These are phyloP conservation scores for Neurospora sp. DNA, from an alignment of 495 filamentous ascomycete species.

Conservation along the genomic window DNA sequence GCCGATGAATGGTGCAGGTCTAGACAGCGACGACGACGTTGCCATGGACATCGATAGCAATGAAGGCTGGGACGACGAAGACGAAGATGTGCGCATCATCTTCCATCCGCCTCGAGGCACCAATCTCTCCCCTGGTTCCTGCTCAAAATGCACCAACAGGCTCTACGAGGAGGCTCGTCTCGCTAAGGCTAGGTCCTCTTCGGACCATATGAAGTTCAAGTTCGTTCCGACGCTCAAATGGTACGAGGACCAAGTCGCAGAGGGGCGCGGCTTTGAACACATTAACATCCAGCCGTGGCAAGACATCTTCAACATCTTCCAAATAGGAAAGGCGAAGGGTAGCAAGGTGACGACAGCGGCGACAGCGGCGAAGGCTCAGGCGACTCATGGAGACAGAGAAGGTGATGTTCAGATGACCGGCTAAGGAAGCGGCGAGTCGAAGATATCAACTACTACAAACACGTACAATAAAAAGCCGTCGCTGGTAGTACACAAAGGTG, in stretches of 20 bases:
- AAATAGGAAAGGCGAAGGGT: conserved; percentile 7
- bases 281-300: conserved; percentile 28
- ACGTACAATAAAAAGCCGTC: not conserved
- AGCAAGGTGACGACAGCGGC: not conserved
- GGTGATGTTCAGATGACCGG: not conserved
- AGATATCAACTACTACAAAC: not conserved
- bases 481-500: not conserved
- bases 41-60: conserved; percentile 10
- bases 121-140: conserved; percentile 3
- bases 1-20: not conserved
- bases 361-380: not conserved
- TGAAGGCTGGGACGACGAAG: conserved; percentile 1
- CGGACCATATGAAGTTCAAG: conserved; percentile 22
- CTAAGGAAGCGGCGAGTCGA: not conserved
- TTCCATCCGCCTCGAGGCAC: conserved; percentile 32
- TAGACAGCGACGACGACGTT: not conserved
- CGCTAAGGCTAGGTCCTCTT: conserved; percentile 10
- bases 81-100: conserved; percentile 26
- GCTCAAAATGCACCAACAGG: conserved; percentile 28
- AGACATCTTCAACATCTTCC: conserved; percentile 19
- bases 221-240: conserved; percentile 33
- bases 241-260: conserved; percentile 31
- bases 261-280: conserved; percentile 31
- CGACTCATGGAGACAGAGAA: not conserved
- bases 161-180: conserved; percentile 27